Percentiles rank a stretch among this genome's conserved stretches.
Evolutionary conservation across 1,284 basidiomycete genomes (phyloP).

Genomic region (Stereum hirsutum): DNA sequence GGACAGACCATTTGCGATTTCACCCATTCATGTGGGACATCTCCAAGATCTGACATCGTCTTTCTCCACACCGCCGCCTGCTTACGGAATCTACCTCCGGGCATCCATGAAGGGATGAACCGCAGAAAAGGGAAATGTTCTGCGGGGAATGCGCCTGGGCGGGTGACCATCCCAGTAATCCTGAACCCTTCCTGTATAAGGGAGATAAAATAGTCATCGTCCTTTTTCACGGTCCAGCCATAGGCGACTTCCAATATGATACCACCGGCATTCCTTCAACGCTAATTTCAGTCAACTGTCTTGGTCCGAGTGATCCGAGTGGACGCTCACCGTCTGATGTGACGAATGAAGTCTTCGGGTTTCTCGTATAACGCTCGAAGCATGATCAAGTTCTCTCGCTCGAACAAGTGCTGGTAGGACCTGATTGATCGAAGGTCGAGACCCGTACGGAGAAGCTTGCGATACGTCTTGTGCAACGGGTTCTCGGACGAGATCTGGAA

Average conservation of each 20-base stretch:
- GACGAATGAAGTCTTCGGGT: conserved; percentile 25
- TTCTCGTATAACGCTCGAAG: conserved; percentile 23
- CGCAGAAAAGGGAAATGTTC: conserved; percentile 19
- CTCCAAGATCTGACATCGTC: conserved; percentile 14
- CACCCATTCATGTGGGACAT: conserved; percentile 23
- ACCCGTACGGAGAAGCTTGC: conserved; percentile 26
- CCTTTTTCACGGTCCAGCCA: conserved; percentile 23
- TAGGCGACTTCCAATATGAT: conserved; percentile 29
- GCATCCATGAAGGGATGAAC: conserved; percentile 32
- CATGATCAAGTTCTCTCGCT: conserved; percentile 28
- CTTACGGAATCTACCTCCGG: conserved; percentile 28
- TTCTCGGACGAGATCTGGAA: conserved; percentile 25
- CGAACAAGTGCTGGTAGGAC: conserved; percentile 23
- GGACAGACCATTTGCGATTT: conserved; percentile 22
- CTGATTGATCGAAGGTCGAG: conserved; percentile 24
- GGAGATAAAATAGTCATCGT: conserved; percentile 24
- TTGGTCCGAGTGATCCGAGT: too few species aligned
- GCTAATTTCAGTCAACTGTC: background rate
- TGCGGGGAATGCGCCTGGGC: conserved; percentile 15
- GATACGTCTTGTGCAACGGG: conserved; percentile 27
- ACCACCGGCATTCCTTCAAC: conserved; percentile 22
- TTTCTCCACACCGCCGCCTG: conserved; percentile 12
- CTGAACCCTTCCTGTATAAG: conserved; percentile 12
- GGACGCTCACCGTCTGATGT: too few species aligned
- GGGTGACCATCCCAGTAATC: conserved; percentile 4